Percentiles rank a stretch among this genome's conserved stretches.
These are phyloP conservation scores for Solanum hybrid DNA, from an alignment of 305 asterid species.

Conservation along the genomic window DNA sequence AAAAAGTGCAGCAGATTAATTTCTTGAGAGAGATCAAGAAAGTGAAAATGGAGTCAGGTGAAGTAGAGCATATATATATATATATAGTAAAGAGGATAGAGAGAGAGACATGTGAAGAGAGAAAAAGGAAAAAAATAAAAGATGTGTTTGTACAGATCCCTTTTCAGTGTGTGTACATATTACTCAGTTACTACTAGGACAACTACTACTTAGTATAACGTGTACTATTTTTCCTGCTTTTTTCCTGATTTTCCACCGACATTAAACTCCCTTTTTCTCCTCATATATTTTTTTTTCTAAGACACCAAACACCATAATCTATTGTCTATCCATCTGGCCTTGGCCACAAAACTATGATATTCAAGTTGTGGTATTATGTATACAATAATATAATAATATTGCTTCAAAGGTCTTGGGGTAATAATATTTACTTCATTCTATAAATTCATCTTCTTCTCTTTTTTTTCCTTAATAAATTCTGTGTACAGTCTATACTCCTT, in stretches of 20 bases:
- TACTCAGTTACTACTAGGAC: constrained; percentile 18
- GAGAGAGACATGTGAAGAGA: not conserved
- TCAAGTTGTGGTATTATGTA: not conserved
- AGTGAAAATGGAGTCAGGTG: not conserved
- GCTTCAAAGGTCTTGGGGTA: not conserved
- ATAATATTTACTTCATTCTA: not conserved
- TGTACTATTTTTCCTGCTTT: not conserved
- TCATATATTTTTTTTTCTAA: not conserved
- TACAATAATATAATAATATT: not conserved
- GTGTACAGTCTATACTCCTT: not conserved
- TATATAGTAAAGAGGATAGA: not conserved
- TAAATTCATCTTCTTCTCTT: not conserved
- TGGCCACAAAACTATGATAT: constrained; percentile 7
- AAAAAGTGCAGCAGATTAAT: not conserved
- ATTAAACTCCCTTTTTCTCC: constrained; percentile 12
- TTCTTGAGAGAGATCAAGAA: not conserved
- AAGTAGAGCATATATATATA: not conserved
- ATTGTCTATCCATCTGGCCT: constrained; percentile 14
- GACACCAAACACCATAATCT: constrained; percentile 7
- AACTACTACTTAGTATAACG: not conserved
- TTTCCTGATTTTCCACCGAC: constrained; percentile 29
- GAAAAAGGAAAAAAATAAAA: not conserved
- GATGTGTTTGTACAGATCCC: not conserved
- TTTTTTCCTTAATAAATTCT: too few relatives aligned
- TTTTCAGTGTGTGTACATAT: constrained; percentile 11